Evolutionary conservation across 106 monocot genomes (phyloP).

Genomic region (Iris macrosiphon): DNA sequence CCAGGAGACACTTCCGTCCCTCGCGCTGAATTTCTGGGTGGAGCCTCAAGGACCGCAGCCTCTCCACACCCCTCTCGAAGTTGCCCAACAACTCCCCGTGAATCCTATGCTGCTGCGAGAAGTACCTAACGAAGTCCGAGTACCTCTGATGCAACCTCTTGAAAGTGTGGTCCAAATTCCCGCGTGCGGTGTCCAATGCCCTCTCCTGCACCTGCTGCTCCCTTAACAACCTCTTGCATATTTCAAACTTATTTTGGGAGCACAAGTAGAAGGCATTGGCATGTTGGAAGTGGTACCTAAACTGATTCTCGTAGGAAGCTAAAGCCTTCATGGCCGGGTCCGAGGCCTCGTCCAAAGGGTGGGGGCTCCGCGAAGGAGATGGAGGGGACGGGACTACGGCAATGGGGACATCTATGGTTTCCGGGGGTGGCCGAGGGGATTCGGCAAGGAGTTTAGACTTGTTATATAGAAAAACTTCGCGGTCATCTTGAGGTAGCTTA

Average conservation of each 20-base stretch:
- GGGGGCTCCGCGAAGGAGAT: slow-evolving; percentile 29
- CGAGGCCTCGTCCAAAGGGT: slow-evolving; percentile 55
- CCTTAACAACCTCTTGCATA: slow-evolving; percentile 64
- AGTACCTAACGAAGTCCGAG: slow-evolving; percentile 58
- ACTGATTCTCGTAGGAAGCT: slow-evolving; percentile 76
- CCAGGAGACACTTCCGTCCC: slow-evolving; percentile 62
- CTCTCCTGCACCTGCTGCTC: slow-evolving; percentile 86
- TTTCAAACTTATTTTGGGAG: slow-evolving; percentile 49
- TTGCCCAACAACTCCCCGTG: slow-evolving; percentile 65
- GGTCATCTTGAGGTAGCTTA: slow-evolving; percentile 75
- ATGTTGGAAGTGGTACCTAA: slow-evolving; percentile 73
- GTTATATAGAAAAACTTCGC: slow-evolving; percentile 84
- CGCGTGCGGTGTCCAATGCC: slow-evolving; percentile 69
- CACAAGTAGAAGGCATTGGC: slow-evolving; percentile 45
- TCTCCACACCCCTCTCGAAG: slow-evolving; percentile 73
- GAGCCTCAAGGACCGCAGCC: slow-evolving; percentile 46
- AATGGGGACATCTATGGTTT: slow-evolving; percentile 46
- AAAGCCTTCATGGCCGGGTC: slow-evolving; percentile 92
- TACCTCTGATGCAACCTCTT: slow-evolving; percentile 52
- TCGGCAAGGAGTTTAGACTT: slow-evolving; percentile 53
- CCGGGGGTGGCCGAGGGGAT: slow-evolving; percentile 49
- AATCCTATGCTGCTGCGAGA: slow-evolving; percentile 52
- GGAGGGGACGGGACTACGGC: slow-evolving; percentile 36
- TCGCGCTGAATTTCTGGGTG: slow-evolving; percentile 62
- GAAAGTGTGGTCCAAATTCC: slow-evolving; percentile 70